phyloP scores from a whole-genome alignment of 2,329 filamentous ascomycete genomes.

The Colletotrichum liaoningense region DNA sequence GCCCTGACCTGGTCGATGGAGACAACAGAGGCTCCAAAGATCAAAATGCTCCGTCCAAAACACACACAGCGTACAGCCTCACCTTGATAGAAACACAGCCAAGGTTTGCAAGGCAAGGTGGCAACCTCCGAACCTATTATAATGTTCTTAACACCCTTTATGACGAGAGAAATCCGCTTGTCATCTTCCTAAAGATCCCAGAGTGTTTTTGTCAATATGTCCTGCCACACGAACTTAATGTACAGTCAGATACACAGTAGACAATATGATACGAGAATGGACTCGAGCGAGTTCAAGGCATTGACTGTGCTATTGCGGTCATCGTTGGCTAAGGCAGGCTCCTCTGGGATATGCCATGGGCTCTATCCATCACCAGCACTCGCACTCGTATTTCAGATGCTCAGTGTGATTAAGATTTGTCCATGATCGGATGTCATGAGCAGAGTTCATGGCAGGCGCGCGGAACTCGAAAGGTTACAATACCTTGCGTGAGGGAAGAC shows the following conservation, averaged over 20 bases:
- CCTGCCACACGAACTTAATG: too few relatives aligned
- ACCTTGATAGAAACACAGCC: not conserved
- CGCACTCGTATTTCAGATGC: not conserved
- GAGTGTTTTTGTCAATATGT: not conserved
- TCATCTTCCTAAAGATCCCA: not conserved
- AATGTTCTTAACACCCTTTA: not conserved
- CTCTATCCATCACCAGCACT: not conserved
- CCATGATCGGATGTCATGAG: not conserved
- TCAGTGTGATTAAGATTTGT: not conserved
- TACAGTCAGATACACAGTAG: too few relatives aligned
- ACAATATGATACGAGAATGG: too few relatives aligned
- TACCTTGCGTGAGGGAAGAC: not conserved
- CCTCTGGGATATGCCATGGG: not conserved
- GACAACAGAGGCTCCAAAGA: not conserved
- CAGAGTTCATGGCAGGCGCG: constrained; percentile 19
- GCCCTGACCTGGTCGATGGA: not conserved
- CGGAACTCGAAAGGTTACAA: not conserved
- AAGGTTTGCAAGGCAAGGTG: not conserved
- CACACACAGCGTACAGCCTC: not conserved
- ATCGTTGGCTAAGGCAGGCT: not conserved
- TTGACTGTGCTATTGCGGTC: too few relatives aligned
- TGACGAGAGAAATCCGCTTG: not conserved
- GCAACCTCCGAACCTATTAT: not conserved
- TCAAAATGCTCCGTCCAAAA: not conserved
- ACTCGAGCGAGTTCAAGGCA: too few relatives aligned